A percentile compares a stretch with the other conserved stretches of the same genome.
Evolutionary conservation across 2,329 filamentous ascomycete genomes (phyloP).

Genomic region (Pezicula rhizophila): DNA sequence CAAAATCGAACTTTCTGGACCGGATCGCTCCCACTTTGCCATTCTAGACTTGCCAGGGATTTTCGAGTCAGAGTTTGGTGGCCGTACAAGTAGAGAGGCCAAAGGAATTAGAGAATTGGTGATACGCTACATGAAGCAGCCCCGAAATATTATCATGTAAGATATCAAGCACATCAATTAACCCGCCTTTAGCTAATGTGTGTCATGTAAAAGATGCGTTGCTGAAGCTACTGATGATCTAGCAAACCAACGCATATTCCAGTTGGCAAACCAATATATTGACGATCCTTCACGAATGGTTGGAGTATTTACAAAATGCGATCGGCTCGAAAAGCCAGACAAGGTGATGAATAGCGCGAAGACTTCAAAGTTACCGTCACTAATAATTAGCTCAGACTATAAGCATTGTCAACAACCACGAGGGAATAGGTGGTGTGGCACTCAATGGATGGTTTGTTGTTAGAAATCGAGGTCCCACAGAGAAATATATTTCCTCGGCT

Average conservation of each 20-base stretch:
- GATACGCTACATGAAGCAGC: conserved; percentile 29
- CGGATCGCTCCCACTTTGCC: conserved; percentile 30
- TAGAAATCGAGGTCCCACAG: conserved; percentile 25
- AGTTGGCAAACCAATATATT: conserved; percentile 22
- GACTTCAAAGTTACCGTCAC: neutral
- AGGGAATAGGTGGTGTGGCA: conserved; percentile 6
- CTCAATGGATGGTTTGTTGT: conserved; percentile 32
- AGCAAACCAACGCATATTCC: conserved; percentile 25
- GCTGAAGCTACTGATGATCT: conserved; percentile 28
- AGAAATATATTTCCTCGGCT: conserved; percentile 14
- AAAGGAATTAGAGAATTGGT: conserved; percentile 28
- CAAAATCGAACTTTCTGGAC: conserved; percentile 32
- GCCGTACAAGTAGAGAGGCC: conserved; percentile 26
- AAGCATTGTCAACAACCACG: conserved; percentile 6
- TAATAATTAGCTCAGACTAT: conserved; percentile 6
- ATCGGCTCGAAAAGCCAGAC: conserved; percentile 18
- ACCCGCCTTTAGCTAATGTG: neutral
- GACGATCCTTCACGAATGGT: conserved; percentile 26
- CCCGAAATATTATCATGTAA: conserved; percentile 34
- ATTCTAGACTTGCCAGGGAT: conserved; percentile 33
- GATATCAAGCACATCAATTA: conserved; percentile 4
- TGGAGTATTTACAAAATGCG: conserved; percentile 34
- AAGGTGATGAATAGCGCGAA: conserved; percentile 8
- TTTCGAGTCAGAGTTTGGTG: conserved; percentile 18
- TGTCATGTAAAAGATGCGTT: conserved; percentile 24